Percentiles rank a stretch among this genome's conserved stretches.
These are phyloP conservation scores for Salix arbutifolia DNA, from an alignment of 345 rosid species.

Conservation along the genomic window DNA sequence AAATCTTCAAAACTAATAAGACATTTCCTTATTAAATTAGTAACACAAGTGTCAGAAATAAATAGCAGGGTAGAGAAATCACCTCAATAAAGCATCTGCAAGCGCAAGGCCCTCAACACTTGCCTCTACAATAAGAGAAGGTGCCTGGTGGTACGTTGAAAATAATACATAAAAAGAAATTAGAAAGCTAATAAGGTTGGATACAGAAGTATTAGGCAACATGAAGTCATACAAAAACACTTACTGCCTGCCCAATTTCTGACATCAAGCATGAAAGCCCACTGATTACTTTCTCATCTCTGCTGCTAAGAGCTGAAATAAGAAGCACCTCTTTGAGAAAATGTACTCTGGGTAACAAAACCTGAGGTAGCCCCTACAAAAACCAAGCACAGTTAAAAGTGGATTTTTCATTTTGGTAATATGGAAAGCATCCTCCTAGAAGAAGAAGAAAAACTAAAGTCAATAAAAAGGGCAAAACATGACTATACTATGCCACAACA, in stretches of 20 bases:
- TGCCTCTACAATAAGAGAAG: conserved; percentile 78
- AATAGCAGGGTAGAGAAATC: conserved; percentile 18
- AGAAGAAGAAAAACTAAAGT: too few species aligned
- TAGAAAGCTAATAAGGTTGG: conserved; percentile 2
- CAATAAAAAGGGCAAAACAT: too few species aligned
- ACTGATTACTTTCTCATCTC: conserved; percentile 68
- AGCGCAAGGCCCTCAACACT: conserved; percentile 72
- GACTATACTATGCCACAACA: too few species aligned
- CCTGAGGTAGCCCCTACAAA: conserved; percentile 80
- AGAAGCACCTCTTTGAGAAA: conserved; percentile 77
- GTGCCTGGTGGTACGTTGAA: conserved; percentile 53
- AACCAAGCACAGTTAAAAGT: conserved; percentile 17
- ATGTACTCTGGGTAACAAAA: conserved; percentile 68
- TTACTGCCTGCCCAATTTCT: conserved; percentile 95
- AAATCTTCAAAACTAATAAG: not conserved
- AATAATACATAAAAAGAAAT: conserved; percentile 5
- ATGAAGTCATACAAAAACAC: conserved; percentile 20
- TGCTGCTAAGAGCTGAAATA: conserved; percentile 64
- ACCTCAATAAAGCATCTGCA: conserved; percentile 80
- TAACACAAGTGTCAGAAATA: not conserved
- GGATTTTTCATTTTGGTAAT: not conserved
- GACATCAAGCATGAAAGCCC: conserved; percentile 90
- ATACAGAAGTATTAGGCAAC: not conserved
- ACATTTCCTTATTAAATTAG: not conserved
- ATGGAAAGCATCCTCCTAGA: too few species aligned